Percentiles rank a stretch among this genome's conserved stretches.
Evolutionary conservation across 2,329 filamentous ascomycete species (phyloP).

Genomic region (Apiospora pterosperma): DNA sequence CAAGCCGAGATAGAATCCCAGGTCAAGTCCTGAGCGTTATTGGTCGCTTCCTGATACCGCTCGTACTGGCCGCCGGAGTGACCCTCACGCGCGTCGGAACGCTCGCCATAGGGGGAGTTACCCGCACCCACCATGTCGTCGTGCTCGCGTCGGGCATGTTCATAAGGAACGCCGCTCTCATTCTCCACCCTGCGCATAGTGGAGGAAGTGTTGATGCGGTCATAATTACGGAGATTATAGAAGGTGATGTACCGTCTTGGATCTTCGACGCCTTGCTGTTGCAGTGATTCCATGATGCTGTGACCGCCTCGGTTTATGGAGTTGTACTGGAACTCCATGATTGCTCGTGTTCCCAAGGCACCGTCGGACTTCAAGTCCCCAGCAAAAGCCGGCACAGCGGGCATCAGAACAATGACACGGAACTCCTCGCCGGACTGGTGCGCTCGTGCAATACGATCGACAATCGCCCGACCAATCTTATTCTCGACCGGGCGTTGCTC

Average conservation of each 20-base stretch:
- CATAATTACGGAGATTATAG: conserved; percentile 82
- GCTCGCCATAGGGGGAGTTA: conserved; percentile 33
- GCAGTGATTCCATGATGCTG: conserved; percentile 72
- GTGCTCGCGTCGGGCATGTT: conserved; percentile 60
- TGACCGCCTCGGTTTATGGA: conserved; percentile 74
- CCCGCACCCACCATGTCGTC: conserved; percentile 54
- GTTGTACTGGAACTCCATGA: conserved; percentile 85
- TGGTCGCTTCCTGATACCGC: conserved; percentile 69
- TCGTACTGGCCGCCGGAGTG: conserved; percentile 50
- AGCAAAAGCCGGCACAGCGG: conserved; percentile 77
- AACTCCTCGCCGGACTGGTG: conserved; percentile 63
- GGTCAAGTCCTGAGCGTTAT: conserved; percentile 48
- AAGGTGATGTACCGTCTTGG: conserved; percentile 74
- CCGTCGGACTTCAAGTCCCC: conserved; percentile 73
- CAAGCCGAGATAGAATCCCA: conserved; percentile 77
- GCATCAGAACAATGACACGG: conserved; percentile 75
- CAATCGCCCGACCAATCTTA: conserved; percentile 74
- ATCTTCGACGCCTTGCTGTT: conserved; percentile 61
- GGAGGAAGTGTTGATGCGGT: conserved; percentile 70
- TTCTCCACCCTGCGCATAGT: conserved; percentile 60
- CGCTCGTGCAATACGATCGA: conserved; percentile 72
- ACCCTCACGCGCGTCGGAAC: conserved; percentile 28
- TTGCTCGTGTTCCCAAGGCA: conserved; percentile 73
- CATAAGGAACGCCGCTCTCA: conserved; percentile 64
- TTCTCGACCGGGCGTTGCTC: conserved; percentile 72